Evolutionary conservation across 805 yeast species (phyloP).

Genomic region (Saturnispora gosingensis): DNA sequence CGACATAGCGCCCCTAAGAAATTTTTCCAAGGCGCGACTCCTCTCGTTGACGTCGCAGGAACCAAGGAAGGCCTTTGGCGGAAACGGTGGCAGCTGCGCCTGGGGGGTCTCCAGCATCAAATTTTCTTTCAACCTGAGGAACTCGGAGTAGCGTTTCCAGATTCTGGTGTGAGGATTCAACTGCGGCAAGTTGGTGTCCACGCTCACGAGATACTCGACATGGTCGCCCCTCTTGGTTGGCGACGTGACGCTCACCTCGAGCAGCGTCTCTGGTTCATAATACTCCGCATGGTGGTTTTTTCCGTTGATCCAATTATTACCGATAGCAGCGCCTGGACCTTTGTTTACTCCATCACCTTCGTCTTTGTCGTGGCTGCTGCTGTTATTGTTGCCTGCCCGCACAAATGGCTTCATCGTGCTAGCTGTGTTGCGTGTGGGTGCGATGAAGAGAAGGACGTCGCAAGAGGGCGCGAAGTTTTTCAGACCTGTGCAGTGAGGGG

Average conservation of each 20-base stretch:
- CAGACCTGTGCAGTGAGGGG: too few species aligned
- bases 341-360: not conserved
- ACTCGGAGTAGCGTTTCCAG: constrained; percentile 85
- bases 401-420: constrained; percentile 7
- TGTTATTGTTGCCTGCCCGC: not conserved
- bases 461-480: not conserved
- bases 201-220: constrained; percentile 83
- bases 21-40: constrained; percentile 73
- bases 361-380: not conserved
- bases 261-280: constrained; percentile 89
- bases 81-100: constrained; percentile 78
- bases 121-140: constrained; percentile 68
- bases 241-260: constrained; percentile 81
- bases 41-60: constrained; percentile 66
- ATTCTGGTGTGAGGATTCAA: constrained; percentile 54
- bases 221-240: constrained; percentile 49
- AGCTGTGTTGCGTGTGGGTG: not conserved
- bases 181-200: constrained; percentile 86
- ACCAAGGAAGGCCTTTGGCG: constrained; percentile 66
- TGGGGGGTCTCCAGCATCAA: constrained; percentile 68
- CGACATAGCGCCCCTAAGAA: constrained; percentile 71
- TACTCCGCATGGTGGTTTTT: constrained; percentile 33
- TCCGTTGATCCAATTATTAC: not conserved
- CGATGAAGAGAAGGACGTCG: too few species aligned
- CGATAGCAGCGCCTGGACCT: not conserved